Conservation (phyloP, 129 eudicot genomes). For the Lactuca sativa region DNA sequence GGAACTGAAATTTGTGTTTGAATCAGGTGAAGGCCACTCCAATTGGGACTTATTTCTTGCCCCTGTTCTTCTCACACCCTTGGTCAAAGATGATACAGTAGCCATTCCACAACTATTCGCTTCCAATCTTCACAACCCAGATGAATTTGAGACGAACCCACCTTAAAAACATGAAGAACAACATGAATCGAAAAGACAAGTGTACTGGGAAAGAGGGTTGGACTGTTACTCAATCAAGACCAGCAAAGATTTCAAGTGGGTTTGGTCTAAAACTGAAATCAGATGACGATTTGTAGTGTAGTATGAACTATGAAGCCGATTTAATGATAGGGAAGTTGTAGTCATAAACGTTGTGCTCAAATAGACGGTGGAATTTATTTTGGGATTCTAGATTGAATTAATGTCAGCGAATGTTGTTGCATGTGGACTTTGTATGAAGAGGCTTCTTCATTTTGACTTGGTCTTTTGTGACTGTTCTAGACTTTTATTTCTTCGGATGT, state of each 20-base stretch:
- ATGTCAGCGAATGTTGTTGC: not conserved
- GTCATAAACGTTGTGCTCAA: not conserved
- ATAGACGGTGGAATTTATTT: not conserved
- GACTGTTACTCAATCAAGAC: not conserved
- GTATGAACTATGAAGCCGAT: not conserved
- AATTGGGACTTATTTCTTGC: not conserved
- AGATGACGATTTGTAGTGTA: not conserved
- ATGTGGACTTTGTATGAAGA: not conserved
- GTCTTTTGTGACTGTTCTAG: not conserved
- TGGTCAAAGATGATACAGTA: not conserved
- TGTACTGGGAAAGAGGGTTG: not conserved
- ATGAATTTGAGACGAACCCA: not conserved
- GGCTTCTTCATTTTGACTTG: not conserved
- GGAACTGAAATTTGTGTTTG: constrained; percentile 6
- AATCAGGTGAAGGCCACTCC: not conserved
- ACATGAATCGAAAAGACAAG: not conserved
- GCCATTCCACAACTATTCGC: not conserved
- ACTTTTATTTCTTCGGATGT: not conserved
- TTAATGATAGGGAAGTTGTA: not conserved
- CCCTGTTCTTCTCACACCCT: constrained; percentile 2
- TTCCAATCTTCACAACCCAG: not conserved
- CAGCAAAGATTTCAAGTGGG: not conserved
- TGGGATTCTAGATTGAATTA: not conserved
- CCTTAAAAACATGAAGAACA: constrained; percentile 13
- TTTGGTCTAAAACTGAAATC: not conserved